These are phyloP conservation scores for Umbelopsis isabellina DNA, from an alignment of 192 early-diverging fungal genomes.

Conservation along the genomic window DNA sequence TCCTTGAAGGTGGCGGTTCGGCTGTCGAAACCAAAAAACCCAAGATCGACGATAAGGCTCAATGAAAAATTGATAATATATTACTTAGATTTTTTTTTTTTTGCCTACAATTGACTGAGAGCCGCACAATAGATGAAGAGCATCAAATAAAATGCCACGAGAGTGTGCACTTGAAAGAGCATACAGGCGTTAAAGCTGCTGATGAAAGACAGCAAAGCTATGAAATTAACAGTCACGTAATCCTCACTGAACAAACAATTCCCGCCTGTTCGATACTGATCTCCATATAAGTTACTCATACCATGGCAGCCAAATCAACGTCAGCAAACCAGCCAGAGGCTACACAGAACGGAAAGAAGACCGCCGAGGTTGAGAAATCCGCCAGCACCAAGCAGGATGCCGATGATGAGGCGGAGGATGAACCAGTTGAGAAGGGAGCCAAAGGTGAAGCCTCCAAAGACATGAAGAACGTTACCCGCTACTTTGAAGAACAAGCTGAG, in stretches of 20 bases:
- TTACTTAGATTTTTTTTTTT: too few relatives aligned
- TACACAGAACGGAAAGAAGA: slow-evolving; percentile 16
- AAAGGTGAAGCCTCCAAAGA: slow-evolving; percentile 30
- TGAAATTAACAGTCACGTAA: background rate
- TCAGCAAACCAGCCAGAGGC: slow-evolving; percentile 13
- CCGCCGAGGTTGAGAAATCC: background rate
- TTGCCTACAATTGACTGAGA: too few relatives aligned
- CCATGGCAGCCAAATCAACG: slow-evolving; percentile 22
- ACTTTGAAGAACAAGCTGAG: slow-evolving; percentile 19
- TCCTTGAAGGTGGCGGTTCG: too few relatives aligned
- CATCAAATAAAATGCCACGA: background rate
- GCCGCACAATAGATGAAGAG: background rate
- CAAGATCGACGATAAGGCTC: too few relatives aligned
- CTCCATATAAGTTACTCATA: background rate
- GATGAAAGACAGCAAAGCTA: too few relatives aligned
- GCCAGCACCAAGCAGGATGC: slow-evolving; percentile 2
- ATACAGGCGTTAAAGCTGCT: background rate
- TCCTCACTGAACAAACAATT: too few relatives aligned
- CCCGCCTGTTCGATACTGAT: background rate
- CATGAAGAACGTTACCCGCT: slow-evolving; percentile 28
- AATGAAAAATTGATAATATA: too few relatives aligned
- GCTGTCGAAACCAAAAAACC: too few relatives aligned
- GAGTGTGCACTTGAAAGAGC: background rate
- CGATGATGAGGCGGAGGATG: slow-evolving; percentile 23
- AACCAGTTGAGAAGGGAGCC: slow-evolving; percentile 27